Base-by-base conservation (phyloP, 768 basidiomycete species). In the Melanogaster broomeanus region DNA sequence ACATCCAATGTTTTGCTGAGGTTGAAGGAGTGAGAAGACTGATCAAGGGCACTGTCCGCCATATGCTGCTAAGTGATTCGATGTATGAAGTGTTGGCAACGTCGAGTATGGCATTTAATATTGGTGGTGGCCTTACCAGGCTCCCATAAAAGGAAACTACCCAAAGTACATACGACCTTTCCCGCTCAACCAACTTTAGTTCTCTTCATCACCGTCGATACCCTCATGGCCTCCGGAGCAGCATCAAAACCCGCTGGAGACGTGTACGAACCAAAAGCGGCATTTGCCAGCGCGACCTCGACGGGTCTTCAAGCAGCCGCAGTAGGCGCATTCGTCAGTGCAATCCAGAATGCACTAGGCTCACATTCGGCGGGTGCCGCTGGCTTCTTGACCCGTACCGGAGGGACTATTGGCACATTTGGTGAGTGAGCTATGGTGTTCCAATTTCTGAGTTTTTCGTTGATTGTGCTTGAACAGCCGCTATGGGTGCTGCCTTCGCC, bases 371-470 rank as follows among this genome's bases (percentile, higher is more conserved):
- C 78, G 58, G 94, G 91, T 61, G 91, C 90, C 50, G 78, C 85
- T 72, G 94, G 94, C 60, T 83, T 97, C 69, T 65, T 94, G 60
- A 92, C 92, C 46, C 78, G 93, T 57, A 90, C 87, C 28, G 93
- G 93, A 51, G 84, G 89, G 30, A 91, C 93, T 3, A 92, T 96
- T 66, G 93, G 90, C 11, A 83, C 93, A 68, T 96, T 97, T 63
- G 89, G 95, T 97, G 47, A 61, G 86, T 74, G 19, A 11, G 21
- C 37, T 42, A 9, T 38, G 45, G 21, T 47, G 21, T 21, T n/a
- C n/a, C 33, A 18, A 2, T 4, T 28, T 24, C 27, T 39, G 7
- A 16, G 15, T 19, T 24, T 42, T 46, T 51, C 40, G 46, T 49
- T 10, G 40, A 61, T 42, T 42, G 27, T 49, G 22, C 31, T 48